Evolutionary conservation across 1,284 basidiomycete species (phyloP).

Genomic region (Ganoderma sinense): DNA sequence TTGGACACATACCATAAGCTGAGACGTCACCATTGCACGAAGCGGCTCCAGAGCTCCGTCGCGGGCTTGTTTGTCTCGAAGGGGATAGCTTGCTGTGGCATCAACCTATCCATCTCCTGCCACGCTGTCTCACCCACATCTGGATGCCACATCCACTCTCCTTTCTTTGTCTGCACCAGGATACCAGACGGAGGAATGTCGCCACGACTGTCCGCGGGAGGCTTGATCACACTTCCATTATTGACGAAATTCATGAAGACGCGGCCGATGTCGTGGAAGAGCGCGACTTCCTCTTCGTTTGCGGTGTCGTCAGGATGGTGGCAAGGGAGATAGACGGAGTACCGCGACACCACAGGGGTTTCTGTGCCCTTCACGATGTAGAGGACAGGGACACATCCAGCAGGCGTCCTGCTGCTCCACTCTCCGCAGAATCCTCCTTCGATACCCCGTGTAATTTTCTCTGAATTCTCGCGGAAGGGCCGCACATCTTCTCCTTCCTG

Average conservation of each 20-base stretch:
- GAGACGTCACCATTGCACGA: background rate
- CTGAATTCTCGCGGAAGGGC: background rate
- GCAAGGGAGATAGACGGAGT: background rate
- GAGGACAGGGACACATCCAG: background rate
- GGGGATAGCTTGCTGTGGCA: background rate
- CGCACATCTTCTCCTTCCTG: background rate
- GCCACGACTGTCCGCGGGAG: background rate
- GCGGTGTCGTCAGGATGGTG: background rate
- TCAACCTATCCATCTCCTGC: background rate
- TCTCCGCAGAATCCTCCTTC: background rate
- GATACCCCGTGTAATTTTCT: background rate
- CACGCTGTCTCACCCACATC: background rate
- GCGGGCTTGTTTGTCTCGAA: background rate
- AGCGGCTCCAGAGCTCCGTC: background rate
- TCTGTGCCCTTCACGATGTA: background rate
- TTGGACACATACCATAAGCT: background rate
- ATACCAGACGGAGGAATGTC: background rate
- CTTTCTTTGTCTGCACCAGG: background rate
- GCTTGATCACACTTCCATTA: background rate
- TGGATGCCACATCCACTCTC: background rate
- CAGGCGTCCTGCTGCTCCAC: background rate
- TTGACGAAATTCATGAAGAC: background rate
- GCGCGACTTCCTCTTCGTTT: background rate
- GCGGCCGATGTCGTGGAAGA: background rate
- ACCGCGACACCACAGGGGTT: background rate